These are phyloP conservation scores for Paraconiothyrium sp. DNA, from an alignment of 2,329 filamentous ascomycete genomes.

Conservation along the genomic window DNA sequence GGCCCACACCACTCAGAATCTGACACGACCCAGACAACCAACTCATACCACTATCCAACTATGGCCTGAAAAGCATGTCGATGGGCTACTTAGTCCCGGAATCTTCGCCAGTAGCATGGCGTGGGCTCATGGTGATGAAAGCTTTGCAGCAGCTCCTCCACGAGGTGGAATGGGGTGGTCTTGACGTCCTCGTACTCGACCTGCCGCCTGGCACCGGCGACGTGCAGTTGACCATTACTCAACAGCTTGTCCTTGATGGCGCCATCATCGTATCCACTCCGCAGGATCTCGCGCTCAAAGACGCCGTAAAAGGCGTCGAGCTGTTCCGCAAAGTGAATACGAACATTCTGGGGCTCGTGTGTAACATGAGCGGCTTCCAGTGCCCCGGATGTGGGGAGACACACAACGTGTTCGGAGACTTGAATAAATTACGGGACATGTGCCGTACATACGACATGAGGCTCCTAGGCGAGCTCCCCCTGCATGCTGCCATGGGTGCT, in stretches of 20 bases:
- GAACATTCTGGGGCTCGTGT: slow-evolving; percentile 81
- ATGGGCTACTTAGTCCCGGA: slow-evolving; percentile 93
- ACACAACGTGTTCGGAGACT: slow-evolving; percentile 60
- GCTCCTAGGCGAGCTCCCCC: slow-evolving; percentile 87
- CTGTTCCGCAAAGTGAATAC: slow-evolving; percentile 90
- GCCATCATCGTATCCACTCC: slow-evolving; percentile 91
- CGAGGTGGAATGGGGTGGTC: slow-evolving; percentile 89
- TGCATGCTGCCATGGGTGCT: slow-evolving; percentile 86
- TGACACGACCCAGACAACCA: slow-evolving; percentile 69
- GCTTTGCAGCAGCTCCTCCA: slow-evolving; percentile 94
- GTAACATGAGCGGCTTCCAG: slow-evolving; percentile 52
- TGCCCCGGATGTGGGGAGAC: slow-evolving; percentile 60
- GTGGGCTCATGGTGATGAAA: slow-evolving; percentile 97
- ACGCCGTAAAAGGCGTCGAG: slow-evolving; percentile 89
- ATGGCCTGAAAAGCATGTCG: slow-evolving; percentile 97
- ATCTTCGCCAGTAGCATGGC: slow-evolving; percentile 88
- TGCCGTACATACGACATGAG: slow-evolving; percentile 78
- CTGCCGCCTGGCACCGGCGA: slow-evolving; percentile 95
- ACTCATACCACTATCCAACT: slow-evolving; percentile 87
- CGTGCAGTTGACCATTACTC: slow-evolving; percentile 94
- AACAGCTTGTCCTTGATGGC: slow-evolving; percentile 89
- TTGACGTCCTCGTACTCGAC: slow-evolving; percentile 90
- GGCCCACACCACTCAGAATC: slow-evolving; percentile 7
- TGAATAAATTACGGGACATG: slow-evolving; percentile 79
- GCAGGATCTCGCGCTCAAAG: slow-evolving; percentile 89